A percentile compares a stretch with the other conserved stretches of the same genome.
Evolutionary conservation across 495 filamentous ascomycete species (phyloP).

Genomic region (Tricharina praecox): DNA sequence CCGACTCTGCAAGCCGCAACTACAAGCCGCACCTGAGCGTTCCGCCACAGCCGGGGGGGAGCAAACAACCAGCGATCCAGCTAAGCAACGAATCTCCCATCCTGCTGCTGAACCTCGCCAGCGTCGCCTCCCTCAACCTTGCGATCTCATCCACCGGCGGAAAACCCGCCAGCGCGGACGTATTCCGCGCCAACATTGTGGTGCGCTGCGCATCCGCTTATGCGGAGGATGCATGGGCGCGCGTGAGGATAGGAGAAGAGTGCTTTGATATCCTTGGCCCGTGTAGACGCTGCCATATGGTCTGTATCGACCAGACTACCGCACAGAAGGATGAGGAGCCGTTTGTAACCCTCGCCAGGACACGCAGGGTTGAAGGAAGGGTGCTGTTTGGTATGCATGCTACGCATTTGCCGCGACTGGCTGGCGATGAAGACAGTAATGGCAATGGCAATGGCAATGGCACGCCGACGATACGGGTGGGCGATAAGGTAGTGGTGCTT

Average conservation of each 20-base stretch:
- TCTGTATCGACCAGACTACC: constrained; percentile 77
- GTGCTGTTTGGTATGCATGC: constrained; percentile 78
- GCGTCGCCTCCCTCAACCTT: constrained; percentile 58
- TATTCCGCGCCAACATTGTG: constrained; percentile 74
- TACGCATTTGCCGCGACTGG: constrained; percentile 32
- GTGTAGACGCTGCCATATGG: constrained; percentile 86
- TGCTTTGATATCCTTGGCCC: constrained; percentile 43
- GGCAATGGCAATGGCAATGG: background rate
- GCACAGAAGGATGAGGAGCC: constrained; percentile 66
- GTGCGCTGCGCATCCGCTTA: constrained; percentile 29
- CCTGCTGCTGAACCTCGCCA: constrained; percentile 61
- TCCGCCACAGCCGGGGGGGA: constrained; percentile 25
- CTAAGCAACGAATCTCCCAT: constrained; percentile 89
- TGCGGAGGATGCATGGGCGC: constrained; percentile 23
- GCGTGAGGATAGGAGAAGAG: constrained; percentile 22
- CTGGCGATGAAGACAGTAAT: too few species aligned
- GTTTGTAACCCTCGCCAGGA: constrained; percentile 74
- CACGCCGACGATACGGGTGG: constrained; percentile 31
- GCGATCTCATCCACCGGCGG: constrained; percentile 44
- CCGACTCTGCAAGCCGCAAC: constrained; percentile 41
- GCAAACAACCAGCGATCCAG: constrained; percentile 39
- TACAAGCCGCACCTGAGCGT: constrained; percentile 48
- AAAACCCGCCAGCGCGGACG: constrained; percentile 44
- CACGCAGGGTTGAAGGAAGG: constrained; percentile 60
- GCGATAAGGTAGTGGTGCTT: constrained; percentile 35